Base-by-base conservation (phyloP, 2,329 filamentous ascomycete genomes). In the Lecanicillium sp. region DNA sequence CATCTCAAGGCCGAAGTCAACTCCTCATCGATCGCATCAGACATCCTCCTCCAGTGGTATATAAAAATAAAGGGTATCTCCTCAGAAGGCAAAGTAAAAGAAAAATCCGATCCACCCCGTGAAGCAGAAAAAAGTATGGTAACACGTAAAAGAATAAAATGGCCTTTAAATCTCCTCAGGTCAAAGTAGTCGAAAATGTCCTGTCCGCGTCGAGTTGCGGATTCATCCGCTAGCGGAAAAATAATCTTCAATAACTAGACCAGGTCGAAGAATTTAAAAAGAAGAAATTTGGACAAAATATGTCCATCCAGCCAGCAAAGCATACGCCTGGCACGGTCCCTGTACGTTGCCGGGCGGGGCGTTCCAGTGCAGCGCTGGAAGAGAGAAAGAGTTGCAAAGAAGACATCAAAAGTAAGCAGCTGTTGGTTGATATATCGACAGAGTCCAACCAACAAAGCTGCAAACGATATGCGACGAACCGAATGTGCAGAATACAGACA, bases 381-480 rank as follows among this genome's bases (percentile, higher is more conserved):
- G 16, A 12, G 9, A 12, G 14, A 35, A 22, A 29, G 18, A 35
- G 31, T 18, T 32, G 37, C 30, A 25, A 25, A 35, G 37, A 18
- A 33, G 17, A 33, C 30, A 33, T 33, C 17, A 33, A 33, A 33
- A 33, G 30, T 13, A 15, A 16, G 14, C 30, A 17, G 30, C 30
- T 15, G 18, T 15, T 33, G 30, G 30, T 33, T 33, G 30, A 16
- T 33, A 17, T 25, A 25, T 25, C 22, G 22, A 25, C 22, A 7
- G 22, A 33, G 14, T 12, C 30, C 14, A 18, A 33, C 5, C 30
- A 13, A 33, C 30, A n/a, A n/a, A 9, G 30, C 30, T 5, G 15
- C 30, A 11, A 33, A 33, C 18, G 4, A 37, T 34, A 41, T 41
- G 39, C 33, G 39, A 41, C 39, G 39, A 41, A 41, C 32, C 37